A percentile compares a stretch with the other conserved stretches of the same genome.
Conservation (phyloP, 257 asterid genomes). For the Haberlea rhodopensis region DNA sequence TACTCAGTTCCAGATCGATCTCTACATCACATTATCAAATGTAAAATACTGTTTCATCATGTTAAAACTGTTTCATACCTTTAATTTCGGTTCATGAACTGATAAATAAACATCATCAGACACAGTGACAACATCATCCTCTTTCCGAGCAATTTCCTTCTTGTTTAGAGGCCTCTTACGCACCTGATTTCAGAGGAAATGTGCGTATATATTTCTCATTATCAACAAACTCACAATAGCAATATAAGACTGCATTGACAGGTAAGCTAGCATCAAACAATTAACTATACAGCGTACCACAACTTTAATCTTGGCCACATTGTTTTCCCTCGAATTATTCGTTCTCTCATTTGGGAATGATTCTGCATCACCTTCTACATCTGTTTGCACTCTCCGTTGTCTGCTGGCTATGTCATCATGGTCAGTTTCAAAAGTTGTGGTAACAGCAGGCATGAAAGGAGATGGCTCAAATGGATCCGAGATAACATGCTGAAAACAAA, state of each 20-base stretch:
- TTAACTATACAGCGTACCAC: constrained; percentile 57
- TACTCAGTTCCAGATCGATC: not conserved
- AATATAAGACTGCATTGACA: constrained; percentile 18
- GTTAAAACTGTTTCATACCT: constrained; percentile 49
- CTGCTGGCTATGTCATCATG: constrained; percentile 51
- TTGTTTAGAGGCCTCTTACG: constrained; percentile 97
- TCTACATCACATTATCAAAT: constrained; percentile 14
- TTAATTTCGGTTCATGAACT: constrained; percentile 87
- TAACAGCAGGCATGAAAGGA: constrained; percentile 87
- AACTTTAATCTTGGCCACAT: constrained; percentile 92
- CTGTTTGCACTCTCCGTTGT: constrained; percentile 55
- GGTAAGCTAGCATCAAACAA: constrained; percentile 21
- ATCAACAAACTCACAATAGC: constrained; percentile 13
- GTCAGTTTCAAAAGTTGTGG: constrained; percentile 67
- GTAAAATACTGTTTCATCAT: constrained; percentile 13
- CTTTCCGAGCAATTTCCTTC: constrained; percentile 84
- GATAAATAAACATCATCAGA: constrained; percentile 67
- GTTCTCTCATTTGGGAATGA: constrained; percentile 56
- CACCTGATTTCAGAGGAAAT: constrained; percentile 50
- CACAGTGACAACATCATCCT: constrained; percentile 86
- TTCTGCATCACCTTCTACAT: constrained; percentile 55
- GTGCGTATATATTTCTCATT: constrained; percentile 20
- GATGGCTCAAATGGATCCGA: constrained; percentile 94
- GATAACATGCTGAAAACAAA: constrained; percentile 75
- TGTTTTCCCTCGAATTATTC: constrained; percentile 68